A percentile compares a stretch with the other conserved stretches of the same genome.
These are phyloP conservation scores for Trifolium fragiferum DNA, from an alignment of 306 rosid species.

Conservation along the genomic window DNA sequence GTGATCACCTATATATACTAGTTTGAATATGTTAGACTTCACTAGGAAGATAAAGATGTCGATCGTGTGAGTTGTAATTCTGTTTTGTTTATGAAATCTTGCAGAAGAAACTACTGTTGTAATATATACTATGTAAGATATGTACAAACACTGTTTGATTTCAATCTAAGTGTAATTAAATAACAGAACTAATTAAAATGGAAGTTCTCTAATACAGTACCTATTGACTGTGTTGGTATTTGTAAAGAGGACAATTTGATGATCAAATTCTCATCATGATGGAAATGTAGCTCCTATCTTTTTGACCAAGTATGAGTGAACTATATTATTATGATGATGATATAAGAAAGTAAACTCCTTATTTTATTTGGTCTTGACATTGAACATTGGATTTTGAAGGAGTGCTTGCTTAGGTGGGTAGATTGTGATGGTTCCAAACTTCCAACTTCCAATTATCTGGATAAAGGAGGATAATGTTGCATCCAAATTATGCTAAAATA, in stretches of 20 bases:
- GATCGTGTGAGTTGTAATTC: not conserved
- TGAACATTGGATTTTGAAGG: conserved; percentile 16
- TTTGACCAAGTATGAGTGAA: conserved; percentile 5
- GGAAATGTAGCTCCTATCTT: not conserved
- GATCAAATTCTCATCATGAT: conserved; percentile 25
- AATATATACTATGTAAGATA: not conserved
- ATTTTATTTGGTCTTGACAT: not conserved
- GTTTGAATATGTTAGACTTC: not conserved
- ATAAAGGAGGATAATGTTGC: not conserved
- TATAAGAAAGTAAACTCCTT: conserved; percentile 18
- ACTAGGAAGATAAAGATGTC: not conserved
- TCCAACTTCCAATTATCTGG: not conserved
- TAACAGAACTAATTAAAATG: not conserved
- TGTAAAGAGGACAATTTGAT: not conserved
- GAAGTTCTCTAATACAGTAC: not conserved
- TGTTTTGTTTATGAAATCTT: conserved; percentile 6
- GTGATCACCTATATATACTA: not conserved
- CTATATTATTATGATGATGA: not conserved
- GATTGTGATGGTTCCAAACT: not conserved
- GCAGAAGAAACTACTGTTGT: conserved; percentile 5
- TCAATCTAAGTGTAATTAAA: not conserved
- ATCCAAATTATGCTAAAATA: not conserved
- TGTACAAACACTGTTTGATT: not conserved
- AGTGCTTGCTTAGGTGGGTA: conserved; percentile 28
- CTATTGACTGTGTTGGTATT: conserved; percentile 3